phyloP scores from a whole-genome alignment of 2,329 filamentous ascomycete species.

The Diaporthe aspalathi region DNA sequence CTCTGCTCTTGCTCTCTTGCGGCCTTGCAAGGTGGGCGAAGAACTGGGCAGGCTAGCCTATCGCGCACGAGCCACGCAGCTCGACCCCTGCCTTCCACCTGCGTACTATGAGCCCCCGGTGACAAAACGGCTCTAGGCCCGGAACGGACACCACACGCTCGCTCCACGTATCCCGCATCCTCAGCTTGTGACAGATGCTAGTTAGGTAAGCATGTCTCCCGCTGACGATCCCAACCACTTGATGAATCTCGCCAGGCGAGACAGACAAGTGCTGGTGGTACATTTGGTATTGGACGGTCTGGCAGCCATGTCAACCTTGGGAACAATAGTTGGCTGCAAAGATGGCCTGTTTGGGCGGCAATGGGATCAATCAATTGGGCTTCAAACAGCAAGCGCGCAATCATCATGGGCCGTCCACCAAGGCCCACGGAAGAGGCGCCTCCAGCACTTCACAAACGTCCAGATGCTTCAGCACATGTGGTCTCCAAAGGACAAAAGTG shows the following conservation, averaged over 20 bases:
- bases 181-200: slow-evolving; percentile 26
- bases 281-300: not conserved
- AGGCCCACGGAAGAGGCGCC: no score
- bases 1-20: slow-evolving; percentile 35
- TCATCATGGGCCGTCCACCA: no score
- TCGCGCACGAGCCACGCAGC: slow-evolving; percentile 30
- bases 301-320: no score
- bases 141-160: slow-evolving; percentile 7
- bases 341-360: not conserved
- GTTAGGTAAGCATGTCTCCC: slow-evolving; percentile 8
- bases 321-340: not conserved
- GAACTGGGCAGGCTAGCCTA: slow-evolving; percentile 17
- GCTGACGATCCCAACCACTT: slow-evolving; percentile 14
- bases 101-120: not conserved
- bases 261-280: not conserved
- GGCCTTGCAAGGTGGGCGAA: slow-evolving; percentile 11
- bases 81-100: slow-evolving; percentile 19
- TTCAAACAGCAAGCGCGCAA: no score
- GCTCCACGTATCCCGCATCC: slow-evolving; percentile 21
- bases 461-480: no score
- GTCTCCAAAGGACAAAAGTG: no score
- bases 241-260: slow-evolving; percentile 12
- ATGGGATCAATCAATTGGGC: no score
- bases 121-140: not conserved
- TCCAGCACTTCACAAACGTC: no score